Evolutionary conservation across 2,329 filamentous ascomycete species (phyloP).

Genomic region (Paramyrothecium roridum): DNA sequence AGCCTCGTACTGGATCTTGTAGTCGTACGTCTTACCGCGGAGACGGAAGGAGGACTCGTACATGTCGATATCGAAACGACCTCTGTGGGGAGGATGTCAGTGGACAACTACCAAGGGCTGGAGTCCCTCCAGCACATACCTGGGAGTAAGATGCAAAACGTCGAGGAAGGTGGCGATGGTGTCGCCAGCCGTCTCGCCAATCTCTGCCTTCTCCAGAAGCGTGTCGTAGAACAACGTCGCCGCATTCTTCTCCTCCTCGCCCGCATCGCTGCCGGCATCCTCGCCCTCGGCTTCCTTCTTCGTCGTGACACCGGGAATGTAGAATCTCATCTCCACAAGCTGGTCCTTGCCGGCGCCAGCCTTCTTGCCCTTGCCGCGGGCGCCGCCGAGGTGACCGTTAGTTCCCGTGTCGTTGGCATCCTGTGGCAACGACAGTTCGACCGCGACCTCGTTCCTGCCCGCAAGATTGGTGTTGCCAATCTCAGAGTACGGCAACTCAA

Average conservation of each 20-base stretch:
- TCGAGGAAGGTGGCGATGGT: conserved; percentile 97
- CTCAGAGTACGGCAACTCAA: conserved; percentile 95
- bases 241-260: conserved; percentile 80
- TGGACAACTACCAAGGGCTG: conserved; percentile 7
- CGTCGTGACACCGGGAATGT: conserved; percentile 81
- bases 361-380: conserved; percentile 77
- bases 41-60: conserved; percentile 97
- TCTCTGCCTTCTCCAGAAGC: conserved; percentile 96
- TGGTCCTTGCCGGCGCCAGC: conserved; percentile 87
- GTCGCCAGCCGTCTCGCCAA: conserved; percentile 97
- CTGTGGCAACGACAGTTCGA: conserved; percentile 81
- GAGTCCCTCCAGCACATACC: conserved; percentile 44
- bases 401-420: conserved; percentile 70
- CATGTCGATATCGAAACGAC: conserved; percentile 99
- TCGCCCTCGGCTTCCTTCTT: conserved; percentile 69
- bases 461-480: conserved; percentile 97
- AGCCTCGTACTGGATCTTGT: conserved; percentile 97
- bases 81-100: conserved; percentile 51
- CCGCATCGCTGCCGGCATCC: conserved; percentile 64
- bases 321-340: conserved; percentile 97
- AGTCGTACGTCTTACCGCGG: conserved; percentile 98
- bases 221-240: conserved; percentile 98
- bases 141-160: conserved; percentile 92
- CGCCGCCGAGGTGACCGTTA: conserved; percentile 72
- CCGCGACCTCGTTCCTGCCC: conserved; percentile 94